phyloP scores from a whole-genome alignment of 352 stramenopile species.

The Pythium sp. region DNA sequence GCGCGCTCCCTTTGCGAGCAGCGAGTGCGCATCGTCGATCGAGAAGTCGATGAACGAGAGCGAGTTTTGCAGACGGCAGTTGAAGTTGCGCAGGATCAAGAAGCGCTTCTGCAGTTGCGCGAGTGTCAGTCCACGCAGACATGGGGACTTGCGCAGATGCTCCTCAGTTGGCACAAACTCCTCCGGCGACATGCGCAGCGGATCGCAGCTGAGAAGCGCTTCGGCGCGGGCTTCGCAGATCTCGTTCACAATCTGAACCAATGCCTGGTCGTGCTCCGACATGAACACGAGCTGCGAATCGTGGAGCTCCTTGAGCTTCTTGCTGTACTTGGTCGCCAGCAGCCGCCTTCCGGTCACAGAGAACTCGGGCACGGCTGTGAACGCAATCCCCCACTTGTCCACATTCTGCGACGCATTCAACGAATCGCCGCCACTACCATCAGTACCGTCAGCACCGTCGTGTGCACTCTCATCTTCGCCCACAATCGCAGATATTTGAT shows the following conservation, averaged over 20 bases:
- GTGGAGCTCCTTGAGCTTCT: constrained; percentile 61
- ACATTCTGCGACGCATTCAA: constrained; percentile 21
- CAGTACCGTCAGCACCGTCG: background rate
- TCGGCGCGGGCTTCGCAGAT: constrained; percentile 79
- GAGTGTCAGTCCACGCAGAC: constrained; percentile 45
- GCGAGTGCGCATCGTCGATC: constrained; percentile 48
- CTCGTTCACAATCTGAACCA: constrained; percentile 83
- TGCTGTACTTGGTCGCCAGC: constrained; percentile 67
- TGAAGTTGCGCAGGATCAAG: constrained; percentile 86
- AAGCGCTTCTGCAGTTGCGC: constrained; percentile 71
- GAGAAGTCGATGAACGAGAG: constrained; percentile 86
- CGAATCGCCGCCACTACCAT: constrained; percentile 7
- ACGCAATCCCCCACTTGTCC: constrained; percentile 86
- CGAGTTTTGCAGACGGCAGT: constrained; percentile 82
- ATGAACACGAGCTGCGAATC: constrained; percentile 68
- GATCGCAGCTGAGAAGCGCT: constrained; percentile 73
- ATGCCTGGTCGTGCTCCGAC: constrained; percentile 58
- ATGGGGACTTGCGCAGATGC: constrained; percentile 51
- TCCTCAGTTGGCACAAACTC: constrained; percentile 74
- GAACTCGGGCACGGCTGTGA: constrained; percentile 84
- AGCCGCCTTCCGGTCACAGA: constrained; percentile 72
- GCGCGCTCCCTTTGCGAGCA: constrained; percentile 60
- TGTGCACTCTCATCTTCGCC: constrained; percentile 15
- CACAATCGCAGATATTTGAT: background rate
- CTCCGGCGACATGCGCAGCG: constrained; percentile 78